phyloP scores from a whole-genome alignment of 2,329 filamentous ascomycete species.

The Emergomyces orientalis region DNA sequence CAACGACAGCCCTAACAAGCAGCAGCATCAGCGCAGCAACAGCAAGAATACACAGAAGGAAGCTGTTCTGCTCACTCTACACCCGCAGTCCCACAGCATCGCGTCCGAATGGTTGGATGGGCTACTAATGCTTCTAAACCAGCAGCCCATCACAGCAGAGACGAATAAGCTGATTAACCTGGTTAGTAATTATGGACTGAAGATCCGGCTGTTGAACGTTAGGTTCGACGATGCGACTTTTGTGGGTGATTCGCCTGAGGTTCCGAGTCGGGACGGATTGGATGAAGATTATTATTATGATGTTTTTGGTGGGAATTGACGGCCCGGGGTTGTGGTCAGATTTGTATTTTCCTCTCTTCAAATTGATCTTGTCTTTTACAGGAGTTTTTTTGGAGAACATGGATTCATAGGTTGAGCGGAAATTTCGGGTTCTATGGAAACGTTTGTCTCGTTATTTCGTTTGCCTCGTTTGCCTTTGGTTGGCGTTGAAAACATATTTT shows the following conservation, averaged over 20 bases:
- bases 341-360: constrained; percentile 16
- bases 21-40: constrained; percentile 23
- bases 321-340: neutral
- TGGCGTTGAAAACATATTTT: neutral
- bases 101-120: constrained; percentile 97
- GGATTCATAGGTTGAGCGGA: neutral
- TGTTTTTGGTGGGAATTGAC: constrained; percentile 42
- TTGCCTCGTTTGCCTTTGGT: neutral
- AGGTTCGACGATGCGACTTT: constrained; percentile 70
- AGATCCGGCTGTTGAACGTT: constrained; percentile 86
- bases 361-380: neutral
- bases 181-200: constrained; percentile 82
- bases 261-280: constrained; percentile 74
- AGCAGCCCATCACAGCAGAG: constrained; percentile 93
- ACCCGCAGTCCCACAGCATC: constrained; percentile 67
- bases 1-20: constrained; percentile 28
- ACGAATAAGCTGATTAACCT: constrained; percentile 81
- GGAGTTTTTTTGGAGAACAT: neutral
- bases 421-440: neutral
- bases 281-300: constrained; percentile 94
- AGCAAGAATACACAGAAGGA: constrained; percentile 46
- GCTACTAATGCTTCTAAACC: constrained; percentile 85
- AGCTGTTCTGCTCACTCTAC: constrained; percentile 67
- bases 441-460: neutral
- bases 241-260: constrained; percentile 58